Evolutionary conservation across 192 early-diverging fungal genomes (phyloP).

Genomic region (Martensiomyces pterosporus): DNA sequence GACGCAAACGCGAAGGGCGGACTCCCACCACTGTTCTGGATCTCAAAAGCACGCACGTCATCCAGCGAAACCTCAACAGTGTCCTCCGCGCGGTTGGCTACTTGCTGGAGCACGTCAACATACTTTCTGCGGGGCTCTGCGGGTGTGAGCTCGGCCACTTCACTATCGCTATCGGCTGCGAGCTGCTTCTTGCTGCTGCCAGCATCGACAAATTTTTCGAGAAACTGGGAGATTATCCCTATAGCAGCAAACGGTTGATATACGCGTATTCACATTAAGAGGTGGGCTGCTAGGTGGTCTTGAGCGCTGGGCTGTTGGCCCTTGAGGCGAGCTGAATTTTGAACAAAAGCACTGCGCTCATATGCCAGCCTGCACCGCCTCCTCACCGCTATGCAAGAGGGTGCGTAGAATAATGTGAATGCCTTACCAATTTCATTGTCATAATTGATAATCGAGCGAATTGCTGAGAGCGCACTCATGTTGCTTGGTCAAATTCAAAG

Average conservation of each 20-base stretch:
- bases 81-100: slow-evolving; percentile 60
- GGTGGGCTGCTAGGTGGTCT: too few relatives aligned
- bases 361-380: too few relatives aligned
- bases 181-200: slow-evolving; percentile 29
- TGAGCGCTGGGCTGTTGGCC: too few relatives aligned
- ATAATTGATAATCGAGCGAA: slow-evolving; percentile 42
- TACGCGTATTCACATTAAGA: background rate
- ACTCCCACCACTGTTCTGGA: slow-evolving; percentile 30
- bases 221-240: slow-evolving; percentile 33
- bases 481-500: too few relatives aligned
- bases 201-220: slow-evolving; percentile 26
- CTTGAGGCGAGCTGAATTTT: too few relatives aligned
- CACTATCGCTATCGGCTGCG: slow-evolving; percentile 4
- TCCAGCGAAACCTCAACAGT: slow-evolving; percentile 62
- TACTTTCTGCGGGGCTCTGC: slow-evolving; percentile 41
- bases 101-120: slow-evolving; percentile 52
- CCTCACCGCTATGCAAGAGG: too few relatives aligned
- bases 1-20: slow-evolving; percentile 26
- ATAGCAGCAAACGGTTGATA: background rate
- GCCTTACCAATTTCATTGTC: slow-evolving; percentile 38
- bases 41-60: slow-evolving; percentile 56
- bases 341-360: background rate
- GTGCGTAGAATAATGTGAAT: too few relatives aligned
- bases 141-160: slow-evolving; percentile 16
- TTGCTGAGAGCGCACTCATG: slow-evolving; percentile 46